Conservation (phyloP, 2,329 filamentous ascomycete genomes). For the Fusarium sterilihyphosum region DNA sequence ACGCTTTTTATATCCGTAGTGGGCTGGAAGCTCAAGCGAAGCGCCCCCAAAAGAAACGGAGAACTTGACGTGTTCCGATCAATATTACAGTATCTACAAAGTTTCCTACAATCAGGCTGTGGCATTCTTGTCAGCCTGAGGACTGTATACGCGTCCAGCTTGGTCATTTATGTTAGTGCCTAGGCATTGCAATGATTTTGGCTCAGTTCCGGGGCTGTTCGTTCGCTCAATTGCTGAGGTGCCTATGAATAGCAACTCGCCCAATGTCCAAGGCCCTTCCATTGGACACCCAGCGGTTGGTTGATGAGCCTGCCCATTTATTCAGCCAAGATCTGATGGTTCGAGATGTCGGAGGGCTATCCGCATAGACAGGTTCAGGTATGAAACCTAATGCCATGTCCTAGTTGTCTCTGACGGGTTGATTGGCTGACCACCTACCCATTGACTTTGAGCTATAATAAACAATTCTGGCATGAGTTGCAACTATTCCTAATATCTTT, state of each 20-base stretch:
- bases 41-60: background rate
- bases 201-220: background rate
- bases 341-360: background rate
- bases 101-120: slow-evolving; percentile 21
- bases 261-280: background rate
- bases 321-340: background rate
- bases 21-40: slow-evolving; percentile 2
- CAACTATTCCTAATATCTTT: background rate
- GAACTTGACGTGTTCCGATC: background rate
- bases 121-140: slow-evolving; percentile 17
- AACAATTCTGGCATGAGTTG: background rate
- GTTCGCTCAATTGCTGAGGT: background rate
- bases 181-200: background rate
- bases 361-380: background rate
- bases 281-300: background rate
- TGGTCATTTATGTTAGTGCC: slow-evolving; percentile 1
- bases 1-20: slow-evolving; percentile 1
- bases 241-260: background rate
- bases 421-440: background rate
- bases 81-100: background rate
- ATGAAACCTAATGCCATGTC: background rate
- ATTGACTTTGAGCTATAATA: background rate
- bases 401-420: background rate
- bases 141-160: slow-evolving; percentile 29
- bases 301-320: background rate